These are phyloP conservation scores for Petunia axillaris DNA, from an alignment of 257 asterid genomes.

Conservation along the genomic window DNA sequence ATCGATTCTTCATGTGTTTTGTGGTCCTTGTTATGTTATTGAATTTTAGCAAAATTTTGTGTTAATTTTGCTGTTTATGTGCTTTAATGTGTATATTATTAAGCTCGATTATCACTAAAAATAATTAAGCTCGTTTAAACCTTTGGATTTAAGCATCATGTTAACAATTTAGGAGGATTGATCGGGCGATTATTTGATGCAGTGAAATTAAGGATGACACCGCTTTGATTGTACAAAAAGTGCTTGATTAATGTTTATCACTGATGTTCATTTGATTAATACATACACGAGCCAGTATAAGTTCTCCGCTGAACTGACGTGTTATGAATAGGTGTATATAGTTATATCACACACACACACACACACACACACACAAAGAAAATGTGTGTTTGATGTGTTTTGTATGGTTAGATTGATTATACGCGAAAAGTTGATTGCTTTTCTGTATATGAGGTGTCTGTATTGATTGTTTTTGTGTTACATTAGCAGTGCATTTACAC, in stretches of 20 bases:
- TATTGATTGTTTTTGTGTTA: background rate
- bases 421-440: background rate
- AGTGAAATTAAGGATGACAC: background rate
- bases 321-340: background rate
- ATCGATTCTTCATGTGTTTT: background rate
- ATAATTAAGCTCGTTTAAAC: background rate
- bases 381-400: no score
- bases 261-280: constrained; percentile 13
- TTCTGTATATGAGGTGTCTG: background rate
- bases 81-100: background rate
- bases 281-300: background rate
- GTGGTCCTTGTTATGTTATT: background rate
- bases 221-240: background rate
- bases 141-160: background rate
- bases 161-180: background rate
- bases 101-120: background rate
- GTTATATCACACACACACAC: background rate
- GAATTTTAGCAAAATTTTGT: background rate
- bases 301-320: background rate
- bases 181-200: background rate
- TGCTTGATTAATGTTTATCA: background rate
- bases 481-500: constrained; percentile 26
- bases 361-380: background rate
- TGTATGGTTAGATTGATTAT: background rate
- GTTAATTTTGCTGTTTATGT: background rate